These are phyloP conservation scores for Colletotrichum tabaci DNA, from an alignment of 2,329 filamentous ascomycete genomes.

Conservation along the genomic window DNA sequence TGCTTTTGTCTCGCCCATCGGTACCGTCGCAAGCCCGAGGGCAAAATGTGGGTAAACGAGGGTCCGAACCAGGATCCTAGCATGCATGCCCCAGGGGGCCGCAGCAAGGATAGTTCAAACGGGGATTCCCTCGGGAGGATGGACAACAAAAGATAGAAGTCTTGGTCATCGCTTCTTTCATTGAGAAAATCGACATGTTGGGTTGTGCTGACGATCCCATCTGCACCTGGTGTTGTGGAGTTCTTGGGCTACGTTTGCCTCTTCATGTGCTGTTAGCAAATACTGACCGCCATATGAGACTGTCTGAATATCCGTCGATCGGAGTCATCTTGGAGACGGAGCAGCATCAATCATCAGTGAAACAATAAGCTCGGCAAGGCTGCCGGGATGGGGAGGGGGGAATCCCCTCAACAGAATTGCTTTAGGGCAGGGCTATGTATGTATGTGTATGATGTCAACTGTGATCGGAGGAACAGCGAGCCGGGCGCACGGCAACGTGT, in stretches of 20 bases:
- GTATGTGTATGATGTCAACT: slow-evolving; percentile 28
- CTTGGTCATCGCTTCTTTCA: slow-evolving; percentile 40
- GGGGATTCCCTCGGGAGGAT: slow-evolving; percentile 32
- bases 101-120: slow-evolving; percentile 40
- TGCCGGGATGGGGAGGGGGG: no score
- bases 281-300: neutral
- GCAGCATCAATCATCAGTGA: slow-evolving; percentile 6
- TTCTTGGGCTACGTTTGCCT: neutral
- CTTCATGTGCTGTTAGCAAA: neutral
- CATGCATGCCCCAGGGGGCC: slow-evolving; percentile 28
- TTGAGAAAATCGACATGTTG: slow-evolving; percentile 25
- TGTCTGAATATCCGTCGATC: neutral
- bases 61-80: slow-evolving; percentile 26
- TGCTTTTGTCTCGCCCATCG: slow-evolving; percentile 39
- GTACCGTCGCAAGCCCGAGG: slow-evolving; percentile 38
- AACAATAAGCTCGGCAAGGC: neutral
- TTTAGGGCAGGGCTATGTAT: slow-evolving; percentile 15
- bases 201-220: slow-evolving; percentile 4
- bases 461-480: slow-evolving; percentile 33
- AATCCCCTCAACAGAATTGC: neutral
- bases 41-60: slow-evolving; percentile 28
- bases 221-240: slow-evolving; percentile 15
- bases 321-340: neutral
- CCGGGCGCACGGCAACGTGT: slow-evolving; percentile 33
- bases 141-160: slow-evolving; percentile 21